Evolutionary conservation across 805 yeast species (phyloP).

Genomic region (Yarrowia alimentaria): DNA sequence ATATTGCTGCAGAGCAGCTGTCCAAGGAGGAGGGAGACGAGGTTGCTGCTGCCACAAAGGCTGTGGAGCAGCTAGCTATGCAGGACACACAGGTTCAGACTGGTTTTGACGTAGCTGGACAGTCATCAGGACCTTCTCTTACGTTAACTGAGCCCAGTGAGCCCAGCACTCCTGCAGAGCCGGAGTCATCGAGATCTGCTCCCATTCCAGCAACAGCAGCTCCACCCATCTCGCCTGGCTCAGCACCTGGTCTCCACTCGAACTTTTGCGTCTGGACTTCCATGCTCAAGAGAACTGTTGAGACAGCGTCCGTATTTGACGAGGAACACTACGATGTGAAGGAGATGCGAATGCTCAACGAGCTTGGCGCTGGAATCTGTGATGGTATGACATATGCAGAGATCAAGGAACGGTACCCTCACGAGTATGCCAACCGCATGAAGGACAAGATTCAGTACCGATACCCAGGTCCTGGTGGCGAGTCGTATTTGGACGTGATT

Average conservation of each 20-base stretch:
- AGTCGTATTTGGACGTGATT: conserved; percentile 89
- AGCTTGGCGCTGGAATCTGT: conserved; percentile 86
- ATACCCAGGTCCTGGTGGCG: conserved; percentile 98
- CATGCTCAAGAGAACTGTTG: conserved; percentile 73
- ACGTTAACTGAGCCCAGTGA: too few species aligned
- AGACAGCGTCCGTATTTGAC: conserved; percentile 74
- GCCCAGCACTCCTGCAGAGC: too few species aligned
- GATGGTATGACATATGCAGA: conserved; percentile 93
- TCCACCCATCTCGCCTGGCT: conserved; percentile 41
- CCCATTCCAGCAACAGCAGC: too few species aligned
- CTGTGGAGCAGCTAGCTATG: too few species aligned
- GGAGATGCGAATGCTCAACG: conserved; percentile 91
- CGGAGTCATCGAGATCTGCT: too few species aligned
- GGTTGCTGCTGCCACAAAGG: too few species aligned
- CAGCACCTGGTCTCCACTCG: too few species aligned
- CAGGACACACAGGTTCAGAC: too few species aligned
- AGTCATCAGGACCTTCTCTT: too few species aligned
- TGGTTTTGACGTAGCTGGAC: too few species aligned
- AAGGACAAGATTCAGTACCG: conserved; percentile 78
- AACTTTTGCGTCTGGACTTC: conserved; percentile 91
- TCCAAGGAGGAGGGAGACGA: too few species aligned
- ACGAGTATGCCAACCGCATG: conserved; percentile 74
- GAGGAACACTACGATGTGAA: conserved; percentile 73
- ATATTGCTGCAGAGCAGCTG: conserved; percentile 1
- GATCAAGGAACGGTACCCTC: conserved; percentile 67